Percentiles rank a stretch among this genome's conserved stretches.
Evolutionary conservation across 495 filamentous ascomycete species (phyloP).

Genomic region (Chaetomium tenue): DNA sequence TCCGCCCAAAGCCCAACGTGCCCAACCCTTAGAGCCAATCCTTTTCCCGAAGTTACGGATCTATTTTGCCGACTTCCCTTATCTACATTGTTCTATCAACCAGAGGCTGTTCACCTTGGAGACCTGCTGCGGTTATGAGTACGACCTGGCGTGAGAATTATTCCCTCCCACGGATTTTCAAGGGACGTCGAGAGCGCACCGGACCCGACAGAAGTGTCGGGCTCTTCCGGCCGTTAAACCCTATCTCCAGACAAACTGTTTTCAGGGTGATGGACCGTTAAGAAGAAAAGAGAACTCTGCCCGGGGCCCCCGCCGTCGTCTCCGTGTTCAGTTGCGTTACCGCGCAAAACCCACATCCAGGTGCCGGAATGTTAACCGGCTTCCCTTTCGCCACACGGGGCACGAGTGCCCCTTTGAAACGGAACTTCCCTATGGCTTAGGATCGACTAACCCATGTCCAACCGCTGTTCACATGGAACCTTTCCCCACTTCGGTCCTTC

Average conservation of each 20-base stretch:
- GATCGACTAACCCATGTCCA: conserved; percentile 11
- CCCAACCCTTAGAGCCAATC: conserved; percentile 11
- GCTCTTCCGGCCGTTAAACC: conserved; percentile 60
- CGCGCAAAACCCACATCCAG: conserved; percentile 63
- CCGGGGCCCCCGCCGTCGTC: conserved; percentile 56
- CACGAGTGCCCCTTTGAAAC: conserved; percentile 10
- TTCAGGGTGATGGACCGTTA: conserved; percentile 58
- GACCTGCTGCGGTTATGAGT: conserved; percentile 70
- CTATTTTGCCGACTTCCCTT: conserved; percentile 72
- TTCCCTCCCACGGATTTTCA: conserved; percentile 67
- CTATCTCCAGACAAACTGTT: conserved; percentile 60
- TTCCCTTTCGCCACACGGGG: conserved; percentile 52
- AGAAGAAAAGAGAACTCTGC: conserved; percentile 67
- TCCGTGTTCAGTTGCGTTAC: conserved; percentile 62
- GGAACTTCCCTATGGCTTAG: conserved; percentile 11
- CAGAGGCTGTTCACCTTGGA: conserved; percentile 71
- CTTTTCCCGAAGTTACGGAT: conserved; percentile 13
- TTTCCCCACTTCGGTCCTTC: conserved; percentile 10
- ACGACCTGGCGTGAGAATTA: conserved; percentile 66
- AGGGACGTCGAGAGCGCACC: conserved; percentile 64
- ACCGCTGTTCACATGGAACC: conserved; percentile 10
- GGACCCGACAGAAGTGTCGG: conserved; percentile 62
- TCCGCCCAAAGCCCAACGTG: conserved; percentile 10
- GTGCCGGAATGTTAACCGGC: conserved; percentile 69
- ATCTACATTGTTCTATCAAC: conserved; percentile 73